A percentile compares a stretch with the other conserved stretches of the same genome.
Conservation (phyloP, 2,329 filamentous ascomycete species). For the Epichloe uncinata region DNA sequence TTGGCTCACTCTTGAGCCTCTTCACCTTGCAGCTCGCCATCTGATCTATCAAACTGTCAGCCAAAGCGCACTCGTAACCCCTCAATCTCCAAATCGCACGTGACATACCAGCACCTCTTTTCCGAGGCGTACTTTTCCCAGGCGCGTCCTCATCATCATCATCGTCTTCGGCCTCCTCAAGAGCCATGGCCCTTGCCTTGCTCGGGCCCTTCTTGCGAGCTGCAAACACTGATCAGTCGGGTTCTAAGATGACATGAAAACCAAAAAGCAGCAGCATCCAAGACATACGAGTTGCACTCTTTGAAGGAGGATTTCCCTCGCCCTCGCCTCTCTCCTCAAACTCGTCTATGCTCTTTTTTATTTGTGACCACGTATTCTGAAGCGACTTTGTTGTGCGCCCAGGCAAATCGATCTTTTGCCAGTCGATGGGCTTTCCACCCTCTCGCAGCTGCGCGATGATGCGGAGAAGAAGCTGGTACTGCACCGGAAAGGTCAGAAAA, state of each 20-base stretch:
- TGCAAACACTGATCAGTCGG: neutral
- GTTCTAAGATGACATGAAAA: neutral
- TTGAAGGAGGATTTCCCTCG: neutral
- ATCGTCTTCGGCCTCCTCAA: neutral
- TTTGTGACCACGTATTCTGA: conserved; percentile 23
- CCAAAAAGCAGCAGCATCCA: neutral
- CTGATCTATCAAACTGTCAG: neutral
- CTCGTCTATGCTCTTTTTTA: conserved; percentile 23
- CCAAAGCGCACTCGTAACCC: too few species aligned
- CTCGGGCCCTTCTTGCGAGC: neutral
- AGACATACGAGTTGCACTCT: conserved; percentile 11
- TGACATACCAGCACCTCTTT: neutral
- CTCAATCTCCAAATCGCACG: neutral
- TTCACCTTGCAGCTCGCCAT: neutral
- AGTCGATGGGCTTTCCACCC: conserved; percentile 21
- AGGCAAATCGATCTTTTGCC: conserved; percentile 21
- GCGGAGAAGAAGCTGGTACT: conserved; percentile 24
- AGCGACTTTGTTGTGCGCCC: conserved; percentile 26
- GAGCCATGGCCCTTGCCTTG: neutral
- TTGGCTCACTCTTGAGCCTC: neutral
- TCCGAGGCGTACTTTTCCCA: neutral
- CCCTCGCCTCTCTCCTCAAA: conserved; percentile 15
- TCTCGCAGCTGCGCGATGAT: conserved; percentile 21
- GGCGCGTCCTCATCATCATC: neutral
- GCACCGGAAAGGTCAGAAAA: neutral